Base-by-base conservation (phyloP, 2,329 filamentous ascomycete genomes). In the Rutstroemia sydowiana region DNA sequence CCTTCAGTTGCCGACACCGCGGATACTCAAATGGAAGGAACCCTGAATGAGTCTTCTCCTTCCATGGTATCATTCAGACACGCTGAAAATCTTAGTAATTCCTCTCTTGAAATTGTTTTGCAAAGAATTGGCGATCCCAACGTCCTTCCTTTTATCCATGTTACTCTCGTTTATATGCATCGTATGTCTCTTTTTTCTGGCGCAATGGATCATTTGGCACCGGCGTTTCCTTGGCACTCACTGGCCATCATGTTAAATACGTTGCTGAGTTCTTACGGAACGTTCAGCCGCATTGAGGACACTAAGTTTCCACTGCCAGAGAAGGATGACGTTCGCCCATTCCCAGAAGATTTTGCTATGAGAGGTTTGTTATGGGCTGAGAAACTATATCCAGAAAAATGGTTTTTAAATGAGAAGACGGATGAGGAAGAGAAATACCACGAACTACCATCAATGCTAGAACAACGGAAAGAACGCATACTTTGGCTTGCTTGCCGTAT, bases 371-470 rank as follows among this genome's bases (percentile, higher is more conserved):
- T 57, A 11, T 62, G 56, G 47, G 52, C 57, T 11, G 54, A 55
- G 0, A 52, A 53, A n/a, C 61, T 59, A 18, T 61, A 55, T 16
- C 60, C 60, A 5, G 45, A 48, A 10, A 37, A 37, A 16, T 62
- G 60, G 59, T 62, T 62, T 43, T 42, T 45, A 5, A 56, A 55
- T 37, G 51, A 56, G 16, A 59, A 60, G n/a, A 51, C 61, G 6
- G 61, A 64, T 23, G 58, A 59, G 10, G 62, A 63, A 41, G 60
- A 63, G 11, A 60, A 64, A 34, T 59, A 61, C 45, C 55, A 58
- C 18, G 62, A 64, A 32, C 51, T 54, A n/a, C 49, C 60, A 21
- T 63, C 58, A 21, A 62, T 63, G 59, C 57, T 57, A 18, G 55
- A 51, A 6, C 55, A 61, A 45, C 50, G 61, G 14, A 60, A 55